Base-by-base conservation (phyloP, 345 rosid genomes). In the Diplotaxis tenuifolia region DNA sequence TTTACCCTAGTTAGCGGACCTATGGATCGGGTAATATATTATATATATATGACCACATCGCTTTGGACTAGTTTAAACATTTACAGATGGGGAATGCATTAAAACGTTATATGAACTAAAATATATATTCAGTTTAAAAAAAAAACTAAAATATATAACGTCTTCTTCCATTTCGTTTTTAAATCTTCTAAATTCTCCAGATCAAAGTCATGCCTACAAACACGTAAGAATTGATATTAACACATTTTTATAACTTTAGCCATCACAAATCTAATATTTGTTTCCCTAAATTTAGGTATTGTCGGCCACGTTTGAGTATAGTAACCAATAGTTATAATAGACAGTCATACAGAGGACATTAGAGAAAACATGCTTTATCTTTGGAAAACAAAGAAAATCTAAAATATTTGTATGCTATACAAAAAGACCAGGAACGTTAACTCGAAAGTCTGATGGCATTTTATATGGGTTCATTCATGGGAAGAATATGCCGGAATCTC, bases 401-500 rank as follows among this genome's bases (percentile, higher is more conserved):
- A 9, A 5, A 28, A 49, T 63, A 32, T 9, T 27, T 21, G 27
- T 7, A 22, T 53, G 69, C 11, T 18, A 72, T 22, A 72, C 69
- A 53, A 62, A 29, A 62, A 34, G 75, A 62, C 69, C 64, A 22
- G 9, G 16, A 55, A 25, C n/a, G n/a, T n/a, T n/a, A n/a, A n/a
- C n/a, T n/a, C n/a, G n/a, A n/a, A n/a, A n/a, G n/a, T n/a, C n/a
- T n/a, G n/a, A n/a, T n/a, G n/a, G n/a, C n/a, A n/a, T n/a, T n/a
- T n/a, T n/a, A n/a, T 12, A 65, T 65, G 59, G 28, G 49, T 10
- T 42, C 36, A 67, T 32, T 47, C 61, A 16, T 67, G 40, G 15
- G 67, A 67, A 68, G 79, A 54, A 75, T 75, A 75, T 75, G 57
- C 74, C 40, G 79, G 65, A 75, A 68, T 54, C 65, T 29, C 9